phyloP scores from a whole-genome alignment of 192 early-diverging fungal species.

The Rhizoclosmatium globosum region DNA sequence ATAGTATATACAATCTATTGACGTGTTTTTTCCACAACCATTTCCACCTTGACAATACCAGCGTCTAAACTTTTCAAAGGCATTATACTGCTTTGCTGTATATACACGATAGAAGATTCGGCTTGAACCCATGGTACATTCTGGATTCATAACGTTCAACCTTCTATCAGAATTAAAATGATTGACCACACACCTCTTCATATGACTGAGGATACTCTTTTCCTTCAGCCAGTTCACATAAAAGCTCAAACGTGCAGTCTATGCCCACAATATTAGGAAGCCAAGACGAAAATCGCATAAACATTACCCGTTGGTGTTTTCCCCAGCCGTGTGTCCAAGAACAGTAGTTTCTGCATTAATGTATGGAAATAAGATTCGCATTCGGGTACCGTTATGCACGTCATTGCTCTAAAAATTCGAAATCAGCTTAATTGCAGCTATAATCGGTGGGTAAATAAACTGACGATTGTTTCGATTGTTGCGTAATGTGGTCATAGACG shows the following conservation, averaged over 20 bases:
- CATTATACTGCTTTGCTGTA: constrained; percentile 28
- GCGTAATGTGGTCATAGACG: constrained; percentile 36
- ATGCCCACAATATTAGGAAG: no score
- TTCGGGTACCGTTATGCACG: constrained; percentile 33
- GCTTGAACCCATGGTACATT: constrained; percentile 41
- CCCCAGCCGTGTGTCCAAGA: constrained; percentile 35
- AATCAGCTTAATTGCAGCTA: no score
- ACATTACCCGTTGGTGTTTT: constrained; percentile 36
- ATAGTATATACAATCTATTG: background rate
- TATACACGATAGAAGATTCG: constrained; percentile 24
- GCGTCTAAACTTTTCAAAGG: constrained; percentile 51
- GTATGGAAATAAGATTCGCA: constrained; percentile 39
- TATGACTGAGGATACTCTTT: constrained; percentile 25
- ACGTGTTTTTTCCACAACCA: constrained; percentile 8
- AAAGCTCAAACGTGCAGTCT: constrained; percentile 42
- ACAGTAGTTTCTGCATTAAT: constrained; percentile 39
- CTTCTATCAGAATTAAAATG: background rate
- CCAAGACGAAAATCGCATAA: no score
- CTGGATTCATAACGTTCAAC: no score
- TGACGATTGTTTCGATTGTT: constrained; percentile 32
- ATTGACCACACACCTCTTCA: constrained; percentile 6
- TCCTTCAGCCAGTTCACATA: constrained; percentile 43
- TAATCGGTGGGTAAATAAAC: background rate
- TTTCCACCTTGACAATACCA: constrained; percentile 43
- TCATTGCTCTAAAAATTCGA: constrained; percentile 32